Conservation (phyloP, 2,329 filamentous ascomycete genomes). For the Calonectria ilicicola region DNA sequence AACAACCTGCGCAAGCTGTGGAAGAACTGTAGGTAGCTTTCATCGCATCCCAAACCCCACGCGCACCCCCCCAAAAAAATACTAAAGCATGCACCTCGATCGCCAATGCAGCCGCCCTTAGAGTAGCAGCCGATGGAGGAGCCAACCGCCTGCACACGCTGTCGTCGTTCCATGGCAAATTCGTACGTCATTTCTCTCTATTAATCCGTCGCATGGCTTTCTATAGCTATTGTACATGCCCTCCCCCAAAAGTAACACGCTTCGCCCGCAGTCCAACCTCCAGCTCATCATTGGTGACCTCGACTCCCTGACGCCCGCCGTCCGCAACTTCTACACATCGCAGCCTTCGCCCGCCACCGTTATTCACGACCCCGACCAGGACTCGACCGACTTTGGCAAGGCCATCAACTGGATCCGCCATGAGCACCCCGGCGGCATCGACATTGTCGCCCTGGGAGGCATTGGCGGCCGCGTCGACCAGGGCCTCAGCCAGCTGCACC, state of each 20-base stretch:
- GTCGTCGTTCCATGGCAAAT: conserved; percentile 55
- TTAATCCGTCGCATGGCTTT: background rate
- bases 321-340: conserved; percentile 74
- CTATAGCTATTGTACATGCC: background rate
- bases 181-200: conserved; percentile 48
- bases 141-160: conserved; percentile 78
- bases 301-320: conserved; percentile 78
- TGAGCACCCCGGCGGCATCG: conserved; percentile 50
- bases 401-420: conserved; percentile 72
- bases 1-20: conserved; percentile 61
- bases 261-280: conserved; percentile 63
- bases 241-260: background rate
- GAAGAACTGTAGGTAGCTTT: conserved; percentile 57
- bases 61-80: background rate
- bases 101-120: conserved; percentile 65
- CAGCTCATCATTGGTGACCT: conserved; percentile 89
- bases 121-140: conserved; percentile 90
- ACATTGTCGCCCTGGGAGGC: conserved; percentile 87
- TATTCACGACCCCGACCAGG: conserved; percentile 80
- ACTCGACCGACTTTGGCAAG: conserved; percentile 93
- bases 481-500: conserved; percentile 88
- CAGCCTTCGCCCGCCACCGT: conserved; percentile 66
- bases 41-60: background rate
- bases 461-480: conserved; percentile 94
- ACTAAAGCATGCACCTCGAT: conserved; percentile 33